phyloP scores from a whole-genome alignment of 2,329 filamentous ascomycete genomes.

The Rutstroemia sp. region DNA sequence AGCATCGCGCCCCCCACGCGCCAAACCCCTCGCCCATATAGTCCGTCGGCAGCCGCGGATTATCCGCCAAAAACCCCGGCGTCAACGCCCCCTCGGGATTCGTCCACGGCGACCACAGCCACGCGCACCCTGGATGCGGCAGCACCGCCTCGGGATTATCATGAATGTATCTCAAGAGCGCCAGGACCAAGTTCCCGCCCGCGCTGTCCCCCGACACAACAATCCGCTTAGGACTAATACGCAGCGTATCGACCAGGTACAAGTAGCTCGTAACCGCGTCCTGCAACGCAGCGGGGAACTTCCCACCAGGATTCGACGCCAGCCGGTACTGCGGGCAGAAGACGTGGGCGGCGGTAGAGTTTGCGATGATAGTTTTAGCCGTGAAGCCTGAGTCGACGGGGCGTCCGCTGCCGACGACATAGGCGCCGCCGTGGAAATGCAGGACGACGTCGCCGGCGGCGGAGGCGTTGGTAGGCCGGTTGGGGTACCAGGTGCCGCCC shows the following conservation, averaged over 20 bases:
- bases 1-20: conserved; percentile 36
- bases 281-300: conserved; percentile 44
- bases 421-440: conserved; percentile 44
- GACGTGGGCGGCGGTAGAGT: conserved; percentile 33
- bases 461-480: not conserved
- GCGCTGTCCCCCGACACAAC: conserved; percentile 42
- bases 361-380: conserved; percentile 30
- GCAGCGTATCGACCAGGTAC: conserved; percentile 33
- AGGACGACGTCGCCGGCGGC: conserved; percentile 31
- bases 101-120: conserved; percentile 39
- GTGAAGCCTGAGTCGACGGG: conserved; percentile 29
- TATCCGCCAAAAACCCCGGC: conserved; percentile 20
- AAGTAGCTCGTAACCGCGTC: conserved; percentile 40
- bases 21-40: conserved; percentile 34
- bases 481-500: conserved; percentile 29
- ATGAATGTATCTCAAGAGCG: conserved; percentile 38
- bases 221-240: conserved; percentile 35
- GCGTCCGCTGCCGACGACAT: conserved; percentile 37
- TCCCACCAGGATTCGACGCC: conserved; percentile 34
- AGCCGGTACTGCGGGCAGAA: conserved; percentile 42
- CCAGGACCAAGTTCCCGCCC: conserved; percentile 39
- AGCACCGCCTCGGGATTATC: conserved; percentile 31
- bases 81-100: conserved; percentile 26
- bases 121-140: conserved; percentile 31
- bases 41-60: conserved; percentile 30